Base-by-base conservation (phyloP, 1,284 basidiomycete genomes). In the Cryptococcus wingfieldii region DNA sequence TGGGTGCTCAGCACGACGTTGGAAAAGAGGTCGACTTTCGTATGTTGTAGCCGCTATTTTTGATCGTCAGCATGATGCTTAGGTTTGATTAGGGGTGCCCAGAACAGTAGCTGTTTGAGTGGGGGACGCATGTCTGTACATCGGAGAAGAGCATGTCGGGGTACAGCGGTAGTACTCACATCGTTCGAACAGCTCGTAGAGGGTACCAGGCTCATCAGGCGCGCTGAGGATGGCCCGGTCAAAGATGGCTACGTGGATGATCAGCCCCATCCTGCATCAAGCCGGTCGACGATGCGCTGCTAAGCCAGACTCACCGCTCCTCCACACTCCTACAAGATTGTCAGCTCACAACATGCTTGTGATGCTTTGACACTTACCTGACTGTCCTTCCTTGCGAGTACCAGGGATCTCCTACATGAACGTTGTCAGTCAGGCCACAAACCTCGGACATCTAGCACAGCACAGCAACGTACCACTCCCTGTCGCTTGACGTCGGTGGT, bases 141-240 rank as follows among this genome's bases (percentile, higher is more conserved):
- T 34, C 31, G 7, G 31, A 34, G 10, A 10, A 34, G 31, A 34
- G 31, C 10, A 34, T 34, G 31, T 10, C 31, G 31, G 42, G 42
- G 42, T 18, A 19, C 28, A 39, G 25, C 13, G 51, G 45, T 8
- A 13, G 13, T 38, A 64, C 73, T 48, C 46, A 77, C 75, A 67
- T 50, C 72, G 64, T 38, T 77, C 75, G 59, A 77, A 76, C 19
- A 77, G 52, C 62, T 77, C 70, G 54, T 64, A 65, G 3, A 74
- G 60, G 10, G 72, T 71, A 13, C 53, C 49, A 0, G 76, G 70
- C 50, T 72, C 62, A 5, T 53, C 61, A 13, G 62, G 55, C 16
- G 50, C 41, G 14, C 53, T 59, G 39, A 69, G 52, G 10, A 60
- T 50, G 7, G 59, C 53, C 27, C 59, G 51, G 34, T 67, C 60